Conservation (phyloP, 140 eudicot species). For the Senecio squalidus region DNA sequence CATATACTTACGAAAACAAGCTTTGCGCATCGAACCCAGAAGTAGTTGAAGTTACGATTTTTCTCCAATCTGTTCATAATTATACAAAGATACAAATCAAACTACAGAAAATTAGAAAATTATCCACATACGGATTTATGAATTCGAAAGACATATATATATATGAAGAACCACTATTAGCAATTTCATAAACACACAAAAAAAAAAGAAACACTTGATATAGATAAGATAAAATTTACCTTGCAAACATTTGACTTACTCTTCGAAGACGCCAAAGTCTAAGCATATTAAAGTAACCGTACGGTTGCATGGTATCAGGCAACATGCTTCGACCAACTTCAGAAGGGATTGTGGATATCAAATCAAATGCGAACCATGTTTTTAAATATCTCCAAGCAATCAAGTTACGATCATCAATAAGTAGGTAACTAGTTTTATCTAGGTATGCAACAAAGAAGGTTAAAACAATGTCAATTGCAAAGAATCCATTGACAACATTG, state of each 20-base stretch:
- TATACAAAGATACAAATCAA: background rate
- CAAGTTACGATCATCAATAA: slow-evolving; percentile 40
- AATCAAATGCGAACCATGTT: slow-evolving; percentile 46
- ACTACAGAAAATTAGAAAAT: background rate
- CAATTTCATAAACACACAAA: no score
- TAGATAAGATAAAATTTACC: no score
- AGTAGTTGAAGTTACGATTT: slow-evolving; percentile 53
- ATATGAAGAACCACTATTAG: no score
- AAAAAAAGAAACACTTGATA: no score
- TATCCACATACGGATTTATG: no score
- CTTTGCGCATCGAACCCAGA: slow-evolving; percentile 51
- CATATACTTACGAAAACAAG: slow-evolving; percentile 45
- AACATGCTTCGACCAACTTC: slow-evolving; percentile 41
- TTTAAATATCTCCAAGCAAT: slow-evolving; percentile 54
- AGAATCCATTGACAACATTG: slow-evolving; percentile 53
- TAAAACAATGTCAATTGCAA: slow-evolving; percentile 45
- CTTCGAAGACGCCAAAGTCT: slow-evolving; percentile 73
- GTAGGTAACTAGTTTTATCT: slow-evolving; percentile 45
- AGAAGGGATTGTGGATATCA: slow-evolving; percentile 53
- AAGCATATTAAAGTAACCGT: slow-evolving; percentile 65
- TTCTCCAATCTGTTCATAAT: slow-evolving; percentile 46
- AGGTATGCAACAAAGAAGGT: no score
- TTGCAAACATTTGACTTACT: slow-evolving; percentile 47
- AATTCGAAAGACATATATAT: no score
- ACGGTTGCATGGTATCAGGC: slow-evolving; percentile 33